Base-by-base conservation (phyloP, 805 yeast species). In the Ascoidea tarda region DNA sequence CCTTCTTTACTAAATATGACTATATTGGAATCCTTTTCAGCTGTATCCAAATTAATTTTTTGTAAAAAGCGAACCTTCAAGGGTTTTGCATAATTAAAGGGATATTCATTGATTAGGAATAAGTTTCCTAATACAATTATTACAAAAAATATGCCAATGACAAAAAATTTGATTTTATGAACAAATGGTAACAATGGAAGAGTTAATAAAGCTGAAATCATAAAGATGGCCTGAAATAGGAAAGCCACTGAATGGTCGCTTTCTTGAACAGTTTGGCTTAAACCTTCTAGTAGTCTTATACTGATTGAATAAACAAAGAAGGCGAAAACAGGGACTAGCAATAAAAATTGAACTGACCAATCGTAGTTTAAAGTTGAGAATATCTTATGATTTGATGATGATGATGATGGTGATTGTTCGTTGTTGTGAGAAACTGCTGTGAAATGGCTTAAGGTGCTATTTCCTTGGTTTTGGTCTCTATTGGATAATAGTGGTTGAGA, bases 271-370 rank as follows among this genome's bases (percentile, higher is more conserved):
- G 90, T 78, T 66, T 87, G 88, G 59, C 76, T 76, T 21, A 84
- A 56, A 0, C 87, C 93, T 54, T 80, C 81, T 42, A 87, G 62
- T 1, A 85, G 65, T 54, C 72, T 75, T 5, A 62, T 55, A 5
- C 84, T 82, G 45, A 74, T 66, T 53, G 77, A 74, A 59, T 78
- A 74, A n/a, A 81, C 61, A 44, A 82, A 60, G 42, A 76, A 72
- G 2, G 81, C 68, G 1, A 84, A 68, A 12, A 83, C 51, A 2
- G 96, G 96, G 12, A 84, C 87, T 16, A 83, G 63, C 1, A 81
- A 56, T 38, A 86, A 58, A 60, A 78, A 87, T 63, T 89, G 96
- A 16, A 87, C 57, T 14, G 82, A 73, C 96, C 96, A 89, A 60
- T 84, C 95, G 61, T 84, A 87, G 46, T 82, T 76, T 49, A 76